A percentile compares a stretch with the other conserved stretches of the same genome.
Evolutionary conservation across 2,329 filamentous ascomycete species (phyloP).

Genomic region (Colletotrichum truncatum): DNA sequence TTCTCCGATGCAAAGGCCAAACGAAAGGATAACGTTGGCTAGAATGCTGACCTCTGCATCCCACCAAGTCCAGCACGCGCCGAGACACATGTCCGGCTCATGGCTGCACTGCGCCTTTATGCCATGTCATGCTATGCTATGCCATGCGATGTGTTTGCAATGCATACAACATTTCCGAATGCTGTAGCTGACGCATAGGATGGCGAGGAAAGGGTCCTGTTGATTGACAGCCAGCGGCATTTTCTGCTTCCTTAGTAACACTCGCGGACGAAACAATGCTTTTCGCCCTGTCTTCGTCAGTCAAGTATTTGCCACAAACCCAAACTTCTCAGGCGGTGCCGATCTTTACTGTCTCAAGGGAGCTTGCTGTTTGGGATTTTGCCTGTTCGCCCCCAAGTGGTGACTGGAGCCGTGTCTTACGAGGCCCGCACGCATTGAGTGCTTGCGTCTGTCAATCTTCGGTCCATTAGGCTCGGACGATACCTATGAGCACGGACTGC

Average conservation of each 20-base stretch:
- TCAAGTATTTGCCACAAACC: conserved; percentile 8
- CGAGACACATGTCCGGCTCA: not conserved
- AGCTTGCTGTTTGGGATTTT: conserved; percentile 16
- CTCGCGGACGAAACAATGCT: conserved; percentile 17
- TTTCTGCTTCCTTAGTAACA: conserved; percentile 15
- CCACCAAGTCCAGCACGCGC: conserved; percentile 5
- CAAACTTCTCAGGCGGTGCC: not conserved
- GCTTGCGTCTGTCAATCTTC: conserved; percentile 24
- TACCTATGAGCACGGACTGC: conserved; percentile 24
- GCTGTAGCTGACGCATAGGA: conserved; percentile 7
- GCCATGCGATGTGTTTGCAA: conserved; percentile 14
- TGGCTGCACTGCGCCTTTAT: conserved; percentile 3
- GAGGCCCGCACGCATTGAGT: conserved; percentile 18
- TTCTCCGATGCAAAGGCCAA: conserved; percentile 15
- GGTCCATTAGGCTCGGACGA: conserved; percentile 14
- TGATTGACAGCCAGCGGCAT: conserved; percentile 23
- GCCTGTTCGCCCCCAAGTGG: conserved; percentile 13
- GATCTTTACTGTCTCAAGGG: conserved; percentile 17
- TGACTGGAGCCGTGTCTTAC: not conserved
- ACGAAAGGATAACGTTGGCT: not conserved
- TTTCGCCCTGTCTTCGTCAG: conserved; percentile 21
- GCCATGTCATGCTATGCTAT: not conserved
- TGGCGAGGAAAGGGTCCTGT: conserved; percentile 1
- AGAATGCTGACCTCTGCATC: conserved; percentile 28
- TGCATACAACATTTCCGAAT: not conserved